Conservation (phyloP, 2,329 filamentous ascomycete species). For the Colletotrichum musicola region DNA sequence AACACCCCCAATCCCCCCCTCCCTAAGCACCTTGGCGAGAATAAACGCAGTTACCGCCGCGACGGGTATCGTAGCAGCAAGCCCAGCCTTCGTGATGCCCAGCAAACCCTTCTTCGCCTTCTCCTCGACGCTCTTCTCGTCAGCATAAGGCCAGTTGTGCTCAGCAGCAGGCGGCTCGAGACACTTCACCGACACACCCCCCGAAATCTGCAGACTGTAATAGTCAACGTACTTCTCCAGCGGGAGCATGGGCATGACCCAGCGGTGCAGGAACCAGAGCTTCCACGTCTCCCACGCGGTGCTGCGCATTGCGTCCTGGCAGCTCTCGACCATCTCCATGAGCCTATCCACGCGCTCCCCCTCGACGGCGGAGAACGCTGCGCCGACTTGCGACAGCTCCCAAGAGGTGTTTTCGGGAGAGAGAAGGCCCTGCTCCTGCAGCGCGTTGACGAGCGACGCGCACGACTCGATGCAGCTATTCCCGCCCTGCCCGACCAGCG, state of each 20-base stretch:
- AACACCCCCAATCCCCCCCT: not conserved
- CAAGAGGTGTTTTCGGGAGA: not conserved
- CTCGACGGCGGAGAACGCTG: slow-evolving; percentile 23
- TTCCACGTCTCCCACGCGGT: slow-evolving; percentile 26
- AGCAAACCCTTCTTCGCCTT: not conserved
- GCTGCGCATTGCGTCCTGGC: slow-evolving; percentile 32
- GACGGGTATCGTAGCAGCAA: slow-evolving; percentile 8
- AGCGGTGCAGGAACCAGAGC: slow-evolving; percentile 20
- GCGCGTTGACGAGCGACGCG: slow-evolving; percentile 43
- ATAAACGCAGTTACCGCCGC: slow-evolving; percentile 26
- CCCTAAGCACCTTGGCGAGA: slow-evolving; percentile 1
- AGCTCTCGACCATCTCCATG: slow-evolving; percentile 20
- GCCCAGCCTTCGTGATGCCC: not conserved
- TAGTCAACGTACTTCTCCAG: slow-evolving; percentile 19
- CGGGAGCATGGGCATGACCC: slow-evolving; percentile 18
- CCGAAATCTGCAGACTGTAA: slow-evolving; percentile 23
- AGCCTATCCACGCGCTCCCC: slow-evolving; percentile 18
- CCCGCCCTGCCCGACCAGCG: slow-evolving; percentile 45
- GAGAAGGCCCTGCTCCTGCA: slow-evolving; percentile 22
- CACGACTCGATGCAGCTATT: slow-evolving; percentile 47
- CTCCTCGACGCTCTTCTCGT: slow-evolving; percentile 19
- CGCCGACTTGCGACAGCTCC: not conserved
- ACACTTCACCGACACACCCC: slow-evolving; percentile 10
- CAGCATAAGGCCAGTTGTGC: slow-evolving; percentile 29
- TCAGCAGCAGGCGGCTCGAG: not conserved